Base-by-base conservation (phyloP, 2,329 filamentous ascomycete genomes). In the Colletotrichum chrysophilum region DNA sequence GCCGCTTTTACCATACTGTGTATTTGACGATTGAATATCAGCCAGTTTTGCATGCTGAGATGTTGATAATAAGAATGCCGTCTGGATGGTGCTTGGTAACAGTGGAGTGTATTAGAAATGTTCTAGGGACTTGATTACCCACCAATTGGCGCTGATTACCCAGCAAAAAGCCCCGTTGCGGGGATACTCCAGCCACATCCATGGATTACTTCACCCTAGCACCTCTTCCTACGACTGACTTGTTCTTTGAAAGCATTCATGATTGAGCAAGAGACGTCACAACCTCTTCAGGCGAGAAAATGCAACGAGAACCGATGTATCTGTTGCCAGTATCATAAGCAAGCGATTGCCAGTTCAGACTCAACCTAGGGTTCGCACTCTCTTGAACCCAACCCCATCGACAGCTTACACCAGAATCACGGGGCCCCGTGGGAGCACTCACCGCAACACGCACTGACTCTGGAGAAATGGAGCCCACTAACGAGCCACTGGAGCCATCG, bases 401-500 rank as follows among this genome's bases (percentile, higher is more conserved):
- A 2, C 43, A 21, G 10, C 43, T 52, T 21, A 52, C 43, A 52
- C 43, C 43, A 52, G 43, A 52, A 52, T 21, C 43, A 52, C 43
- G 43, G 43, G 43, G 43, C 43, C 43, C 43, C n/a, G n/a, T 52
- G 43, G 43, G 43, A 52, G 43, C 12, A 52, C 43, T 52, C 43
- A 52, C 43, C 43, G 43, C 43, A 52, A 52, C 43, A 52, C 43
- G 43, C 43, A 52, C n/a, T 21, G n/a, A 52, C 43, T 24, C 10
- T 21, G 28, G 21, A 55, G 21, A 24, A 70, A 55, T 64, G 58
- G 24, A 56, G 24, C 32, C 58, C 16, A 7, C 30, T 6, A 26
- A 93, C 2, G 91, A 93, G 0, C 91, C 93, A 28, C 87, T 96
- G 34, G 91, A 91, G 0, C 84, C 91, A 2, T 86, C 88, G 70